Evolutionary conservation across 1,284 basidiomycete genomes (phyloP).

Genomic region (Cryptococcus depauperatus): DNA sequence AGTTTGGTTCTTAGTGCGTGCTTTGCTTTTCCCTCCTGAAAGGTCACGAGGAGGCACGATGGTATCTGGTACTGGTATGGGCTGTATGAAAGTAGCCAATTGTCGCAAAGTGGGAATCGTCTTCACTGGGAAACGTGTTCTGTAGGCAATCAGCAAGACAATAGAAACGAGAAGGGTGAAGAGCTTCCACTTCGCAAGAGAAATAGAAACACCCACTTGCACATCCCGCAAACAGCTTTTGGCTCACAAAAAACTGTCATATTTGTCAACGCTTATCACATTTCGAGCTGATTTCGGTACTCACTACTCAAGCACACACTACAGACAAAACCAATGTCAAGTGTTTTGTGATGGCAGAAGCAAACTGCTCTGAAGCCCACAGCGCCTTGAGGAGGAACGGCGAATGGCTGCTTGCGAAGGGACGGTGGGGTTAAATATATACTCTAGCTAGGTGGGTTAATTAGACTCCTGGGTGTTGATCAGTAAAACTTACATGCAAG

Average conservation of each 20-base stretch:
- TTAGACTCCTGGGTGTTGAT: neutral
- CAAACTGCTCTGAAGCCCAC: slow-evolving; percentile 96
- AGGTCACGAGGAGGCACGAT: slow-evolving; percentile 13
- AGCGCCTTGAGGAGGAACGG: slow-evolving; percentile 84
- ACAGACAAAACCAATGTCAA: slow-evolving; percentile 96
- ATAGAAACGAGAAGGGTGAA: neutral
- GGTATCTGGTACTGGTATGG: slow-evolving; percentile 34
- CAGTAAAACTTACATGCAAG: slow-evolving; percentile 56
- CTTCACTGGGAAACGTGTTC: slow-evolving; percentile 87
- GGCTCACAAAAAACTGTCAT: slow-evolving; percentile 93
- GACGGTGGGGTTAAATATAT: slow-evolving; percentile 77
- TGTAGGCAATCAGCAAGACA: slow-evolving; percentile 51
- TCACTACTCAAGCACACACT: slow-evolving; percentile 88
- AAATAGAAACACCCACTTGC: slow-evolving; percentile 51
- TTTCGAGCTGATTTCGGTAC: slow-evolving; percentile 34
- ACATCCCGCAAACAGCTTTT: slow-evolving; percentile 85
- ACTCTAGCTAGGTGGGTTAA: slow-evolving; percentile 48
- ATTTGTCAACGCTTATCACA: slow-evolving; percentile 14
- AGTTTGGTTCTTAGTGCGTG: neutral
- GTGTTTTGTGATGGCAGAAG: slow-evolving; percentile 95
- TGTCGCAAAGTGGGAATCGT: slow-evolving; percentile 67
- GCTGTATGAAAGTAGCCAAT: slow-evolving; percentile 28
- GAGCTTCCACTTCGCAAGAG: neutral
- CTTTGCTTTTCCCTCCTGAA: neutral
- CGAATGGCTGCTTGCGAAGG: slow-evolving; percentile 62